phyloP scores from a whole-genome alignment of 164 flowering plant genomes.

The Kingdonia uniflora region DNA sequence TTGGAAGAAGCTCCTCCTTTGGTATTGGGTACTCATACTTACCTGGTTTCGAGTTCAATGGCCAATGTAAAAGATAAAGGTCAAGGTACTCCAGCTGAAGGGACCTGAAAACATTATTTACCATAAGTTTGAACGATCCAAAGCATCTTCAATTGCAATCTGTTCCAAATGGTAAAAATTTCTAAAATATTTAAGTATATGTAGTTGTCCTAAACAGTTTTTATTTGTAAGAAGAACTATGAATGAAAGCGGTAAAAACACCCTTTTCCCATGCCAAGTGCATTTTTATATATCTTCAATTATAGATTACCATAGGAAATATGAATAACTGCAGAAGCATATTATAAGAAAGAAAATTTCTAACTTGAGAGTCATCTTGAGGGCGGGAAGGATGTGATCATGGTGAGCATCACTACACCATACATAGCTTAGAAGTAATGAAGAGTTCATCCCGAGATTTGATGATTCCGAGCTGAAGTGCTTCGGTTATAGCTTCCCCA shows the following conservation, averaged over 20 bases:
- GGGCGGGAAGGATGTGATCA: slow-evolving; percentile 22
- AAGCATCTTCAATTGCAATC: background rate
- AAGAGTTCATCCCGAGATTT: slow-evolving; percentile 22
- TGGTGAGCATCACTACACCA: slow-evolving; percentile 20
- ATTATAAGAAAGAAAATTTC: no score
- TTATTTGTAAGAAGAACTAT: background rate
- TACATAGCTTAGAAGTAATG: slow-evolving; percentile 15
- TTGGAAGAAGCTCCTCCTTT: no score
- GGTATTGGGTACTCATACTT: no score
- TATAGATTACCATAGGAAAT: no score
- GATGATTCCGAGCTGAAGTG: slow-evolving; percentile 18
- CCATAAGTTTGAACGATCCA: slow-evolving; percentile 25
- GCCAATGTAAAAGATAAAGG: no score
- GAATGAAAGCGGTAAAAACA: no score
- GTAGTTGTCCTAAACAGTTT: background rate
- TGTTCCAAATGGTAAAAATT: background rate
- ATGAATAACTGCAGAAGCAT: no score
- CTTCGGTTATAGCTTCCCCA: slow-evolving; percentile 25
- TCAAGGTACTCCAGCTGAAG: no score
- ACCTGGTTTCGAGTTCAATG: no score
- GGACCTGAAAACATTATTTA: no score
- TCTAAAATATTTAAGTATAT: background rate
- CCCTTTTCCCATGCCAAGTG: no score
- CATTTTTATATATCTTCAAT: no score
- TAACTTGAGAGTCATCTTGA: slow-evolving; percentile 20